A percentile compares a stretch with the other conserved stretches of the same genome.
phyloP scores from a whole-genome alignment of 23 red algal genomes.

The Chondrus crispus region DNA sequence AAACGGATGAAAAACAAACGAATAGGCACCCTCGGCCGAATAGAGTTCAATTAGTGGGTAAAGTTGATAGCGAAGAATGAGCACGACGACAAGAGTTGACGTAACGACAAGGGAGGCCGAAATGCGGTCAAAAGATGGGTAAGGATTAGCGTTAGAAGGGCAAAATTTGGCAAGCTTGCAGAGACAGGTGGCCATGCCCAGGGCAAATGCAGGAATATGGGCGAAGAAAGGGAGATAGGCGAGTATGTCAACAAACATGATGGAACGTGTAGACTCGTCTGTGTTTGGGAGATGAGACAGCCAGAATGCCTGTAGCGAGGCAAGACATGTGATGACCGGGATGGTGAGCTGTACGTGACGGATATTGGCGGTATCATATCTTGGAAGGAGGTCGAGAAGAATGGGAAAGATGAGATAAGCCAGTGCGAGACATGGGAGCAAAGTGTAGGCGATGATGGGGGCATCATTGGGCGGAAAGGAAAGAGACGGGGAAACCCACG shows the following conservation, averaged over 20 bases:
- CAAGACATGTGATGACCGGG: too few species aligned
- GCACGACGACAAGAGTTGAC: too few species aligned
- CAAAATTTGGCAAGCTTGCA: not conserved
- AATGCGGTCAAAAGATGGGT: too few species aligned
- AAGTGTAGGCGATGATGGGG: not conserved
- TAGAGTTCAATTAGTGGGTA: too few species aligned
- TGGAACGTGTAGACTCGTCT: not conserved
- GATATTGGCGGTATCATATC: not conserved
- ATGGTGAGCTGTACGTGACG: not conserved
- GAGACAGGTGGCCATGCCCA: not conserved
- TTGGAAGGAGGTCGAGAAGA: not conserved
- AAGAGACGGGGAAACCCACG: conserved; percentile 13
- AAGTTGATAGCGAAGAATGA: too few species aligned
- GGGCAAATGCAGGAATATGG: conserved; percentile 8
- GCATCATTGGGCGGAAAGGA: conserved; percentile 11
- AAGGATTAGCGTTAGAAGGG: too few species aligned
- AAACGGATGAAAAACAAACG: too few species aligned
- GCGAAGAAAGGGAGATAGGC: conserved; percentile 36
- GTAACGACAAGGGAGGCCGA: too few species aligned
- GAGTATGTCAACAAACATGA: conserved; percentile 3
- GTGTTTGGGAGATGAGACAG: conserved; percentile 17
- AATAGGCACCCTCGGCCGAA: too few species aligned
- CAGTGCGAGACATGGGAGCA: conserved; percentile 18
- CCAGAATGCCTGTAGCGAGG: conserved; percentile 48
- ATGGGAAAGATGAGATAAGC: not conserved